Evolutionary conservation across 352 stramenopile genomes (phyloP).

Genomic region (Sclerospora graminicola): DNA sequence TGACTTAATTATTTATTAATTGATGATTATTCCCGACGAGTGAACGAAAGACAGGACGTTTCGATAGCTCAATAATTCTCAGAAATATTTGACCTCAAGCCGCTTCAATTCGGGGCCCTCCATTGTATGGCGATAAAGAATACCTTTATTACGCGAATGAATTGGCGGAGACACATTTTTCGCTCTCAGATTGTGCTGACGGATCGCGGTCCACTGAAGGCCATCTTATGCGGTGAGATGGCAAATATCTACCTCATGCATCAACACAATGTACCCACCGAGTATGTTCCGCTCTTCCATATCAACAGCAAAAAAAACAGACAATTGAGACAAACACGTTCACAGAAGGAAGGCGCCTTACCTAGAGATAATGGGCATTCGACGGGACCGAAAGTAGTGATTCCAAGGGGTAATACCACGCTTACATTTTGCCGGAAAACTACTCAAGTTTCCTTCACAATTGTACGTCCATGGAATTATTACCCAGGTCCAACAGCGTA

Average conservation of each 20-base stretch:
- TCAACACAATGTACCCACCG: not conserved
- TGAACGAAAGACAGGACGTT: slow-evolving; percentile 33
- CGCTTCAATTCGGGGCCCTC: slow-evolving; percentile 3
- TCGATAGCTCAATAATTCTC: slow-evolving; percentile 16
- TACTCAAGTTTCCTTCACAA: too few species aligned
- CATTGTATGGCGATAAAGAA: slow-evolving; percentile 39
- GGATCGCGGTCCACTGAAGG: slow-evolving; percentile 15
- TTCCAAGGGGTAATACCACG: too few species aligned
- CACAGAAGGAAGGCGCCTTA: too few species aligned
- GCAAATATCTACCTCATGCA: slow-evolving; percentile 30
- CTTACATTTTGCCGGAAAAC: too few species aligned
- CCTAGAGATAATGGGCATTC: too few species aligned
- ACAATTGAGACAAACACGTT: too few species aligned
- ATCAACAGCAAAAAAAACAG: too few species aligned
- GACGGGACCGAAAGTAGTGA: too few species aligned
- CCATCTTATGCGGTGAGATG: slow-evolving; percentile 31
- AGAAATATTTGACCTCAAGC: not conserved
- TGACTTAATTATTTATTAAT: slow-evolving; percentile 29
- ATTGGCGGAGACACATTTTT: slow-evolving; percentile 37
- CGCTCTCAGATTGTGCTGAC: slow-evolving; percentile 36
- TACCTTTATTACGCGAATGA: slow-evolving; percentile 43
- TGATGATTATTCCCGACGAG: slow-evolving; percentile 11
- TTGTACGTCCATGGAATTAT: too few species aligned
- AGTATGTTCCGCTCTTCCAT: slow-evolving; percentile 17
- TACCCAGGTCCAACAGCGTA: too few species aligned